Base-by-base conservation (phyloP, 768 basidiomycete genomes). In the Harrya chromipes region DNA sequence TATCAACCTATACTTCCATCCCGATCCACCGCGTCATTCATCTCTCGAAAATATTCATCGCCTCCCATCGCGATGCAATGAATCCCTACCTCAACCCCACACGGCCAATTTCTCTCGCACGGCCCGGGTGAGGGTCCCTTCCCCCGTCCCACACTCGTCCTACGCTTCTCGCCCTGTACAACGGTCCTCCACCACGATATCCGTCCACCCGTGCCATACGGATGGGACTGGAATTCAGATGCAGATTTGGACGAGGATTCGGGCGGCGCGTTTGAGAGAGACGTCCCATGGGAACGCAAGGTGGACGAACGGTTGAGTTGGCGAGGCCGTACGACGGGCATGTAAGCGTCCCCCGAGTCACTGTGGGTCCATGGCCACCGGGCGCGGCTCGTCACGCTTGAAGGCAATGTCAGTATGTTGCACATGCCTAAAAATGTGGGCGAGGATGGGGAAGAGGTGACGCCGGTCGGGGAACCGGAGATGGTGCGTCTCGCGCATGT, bases 241-340 rank as follows among this genome's bases (percentile, higher is more conserved):
- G 11, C 33, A 7, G n/a, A 23, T 4, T 13, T 16, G 6, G 33
- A 47, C 2, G 34, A 17, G 1, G 27, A 21, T 14, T 3, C 11
- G 12, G 68, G 72, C 6, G 69, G 70, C 2, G 62, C 62, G 3
- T 61, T 45, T 11, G 72, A 82, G 55, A 60, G 58, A 1, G 81
- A 89, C 64, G 78, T 83, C 9, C 74, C 72, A 0, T 92, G 84
- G 80, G 78, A 82, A 14, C 72, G 78, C 26, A 90, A 85, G 69
- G 24, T 68, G 2, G 78, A 85, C 60, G 79, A 84, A 50, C 69
- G 79, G 4, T 55, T 89, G 16, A 70, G 81, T 34, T 90, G 89
- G 89, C 74, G 80, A 13, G 29, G 29, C 6, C 29, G 29, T 13
- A 29, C 29, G 29, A 29, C 29, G 29, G 29, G 29, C 1, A 29